Evolutionary conservation across 2,329 filamentous ascomycete genomes (phyloP).

Genomic region (Magnaporthiopsis incrustans): DNA sequence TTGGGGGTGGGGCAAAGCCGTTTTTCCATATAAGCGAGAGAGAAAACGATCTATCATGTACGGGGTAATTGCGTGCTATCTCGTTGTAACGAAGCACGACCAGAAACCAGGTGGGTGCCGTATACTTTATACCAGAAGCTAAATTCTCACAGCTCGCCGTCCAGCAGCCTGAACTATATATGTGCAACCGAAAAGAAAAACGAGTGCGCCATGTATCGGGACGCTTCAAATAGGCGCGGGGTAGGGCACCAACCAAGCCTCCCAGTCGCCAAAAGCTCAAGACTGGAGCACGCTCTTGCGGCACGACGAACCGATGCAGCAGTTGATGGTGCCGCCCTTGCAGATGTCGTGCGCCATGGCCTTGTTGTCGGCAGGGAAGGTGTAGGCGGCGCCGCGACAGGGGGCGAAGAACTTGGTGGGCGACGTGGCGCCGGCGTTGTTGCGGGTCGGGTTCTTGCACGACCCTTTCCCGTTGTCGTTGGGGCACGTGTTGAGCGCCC

Average conservation of each 20-base stretch:
- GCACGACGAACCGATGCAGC: conserved; percentile 2
- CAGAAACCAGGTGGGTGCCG: background rate
- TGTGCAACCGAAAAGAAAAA: background rate
- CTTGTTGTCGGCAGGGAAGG: background rate
- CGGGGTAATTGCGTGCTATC: no score
- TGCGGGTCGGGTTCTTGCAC: conserved; percentile 3
- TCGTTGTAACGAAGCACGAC: no score
- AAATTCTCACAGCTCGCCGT: background rate
- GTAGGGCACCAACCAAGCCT: background rate
- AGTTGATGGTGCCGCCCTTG: background rate
- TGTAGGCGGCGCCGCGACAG: conserved; percentile 1
- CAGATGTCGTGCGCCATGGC: conserved; percentile 1
- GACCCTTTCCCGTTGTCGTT: background rate
- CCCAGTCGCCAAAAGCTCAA: background rate
- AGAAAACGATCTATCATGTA: no score
- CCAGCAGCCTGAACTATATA: background rate
- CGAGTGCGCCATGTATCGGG: background rate
- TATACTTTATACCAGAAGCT: background rate
- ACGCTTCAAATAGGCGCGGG: background rate
- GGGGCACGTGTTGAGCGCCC: background rate
- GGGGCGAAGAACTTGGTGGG: conserved; percentile 1
- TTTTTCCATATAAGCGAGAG: no score
- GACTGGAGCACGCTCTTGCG: background rate
- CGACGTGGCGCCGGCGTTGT: background rate
- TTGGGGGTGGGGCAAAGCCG: no score